Percentiles rank a stretch among this genome's conserved stretches.
These are phyloP conservation scores for Batrachochytrium dendrobatidis DNA, from an alignment of 371 early-diverging fungal genomes.

Conservation along the genomic window DNA sequence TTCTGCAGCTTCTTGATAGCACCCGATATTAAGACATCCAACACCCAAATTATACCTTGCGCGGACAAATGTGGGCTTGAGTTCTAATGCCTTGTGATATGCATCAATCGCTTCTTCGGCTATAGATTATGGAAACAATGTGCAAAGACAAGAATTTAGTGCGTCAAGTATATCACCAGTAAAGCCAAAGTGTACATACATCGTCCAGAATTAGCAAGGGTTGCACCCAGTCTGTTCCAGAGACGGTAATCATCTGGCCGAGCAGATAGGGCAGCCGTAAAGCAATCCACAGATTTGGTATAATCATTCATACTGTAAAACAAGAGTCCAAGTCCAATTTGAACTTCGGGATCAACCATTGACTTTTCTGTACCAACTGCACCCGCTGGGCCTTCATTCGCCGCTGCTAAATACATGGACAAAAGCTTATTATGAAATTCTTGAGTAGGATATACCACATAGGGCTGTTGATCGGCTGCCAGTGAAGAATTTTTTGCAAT, in stretches of 20 bases:
- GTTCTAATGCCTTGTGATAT: slow-evolving; percentile 82
- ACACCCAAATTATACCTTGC: slow-evolving; percentile 93
- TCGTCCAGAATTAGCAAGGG: slow-evolving; percentile 79
- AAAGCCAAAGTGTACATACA: slow-evolving; percentile 17
- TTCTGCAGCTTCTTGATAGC: slow-evolving; percentile 84
- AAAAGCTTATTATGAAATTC: slow-evolving; percentile 8
- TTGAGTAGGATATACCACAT: slow-evolving; percentile 23
- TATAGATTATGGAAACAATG: neutral
- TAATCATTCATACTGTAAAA: slow-evolving; percentile 87
- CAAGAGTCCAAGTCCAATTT: slow-evolving; percentile 87
- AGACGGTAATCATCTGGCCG: slow-evolving; percentile 87
- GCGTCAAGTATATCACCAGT: neutral
- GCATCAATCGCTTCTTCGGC: slow-evolving; percentile 75
- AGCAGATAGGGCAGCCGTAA: slow-evolving; percentile 79
- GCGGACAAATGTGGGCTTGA: slow-evolving; percentile 90
- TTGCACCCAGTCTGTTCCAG: slow-evolving; percentile 95
- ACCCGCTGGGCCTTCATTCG: slow-evolving; percentile 8
- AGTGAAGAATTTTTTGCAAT: slow-evolving; percentile 14
- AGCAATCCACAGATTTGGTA: slow-evolving; percentile 93
- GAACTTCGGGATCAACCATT: slow-evolving; percentile 65
- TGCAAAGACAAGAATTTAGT: neutral
- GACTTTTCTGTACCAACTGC: slow-evolving; percentile 15
- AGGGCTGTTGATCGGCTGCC: slow-evolving; percentile 56
- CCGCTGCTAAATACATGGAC: slow-evolving; percentile 76
- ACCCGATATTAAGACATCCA: slow-evolving; percentile 82